phyloP scores from a whole-genome alignment of 495 filamentous ascomycete genomes.

The Penicillium riverlandense region DNA sequence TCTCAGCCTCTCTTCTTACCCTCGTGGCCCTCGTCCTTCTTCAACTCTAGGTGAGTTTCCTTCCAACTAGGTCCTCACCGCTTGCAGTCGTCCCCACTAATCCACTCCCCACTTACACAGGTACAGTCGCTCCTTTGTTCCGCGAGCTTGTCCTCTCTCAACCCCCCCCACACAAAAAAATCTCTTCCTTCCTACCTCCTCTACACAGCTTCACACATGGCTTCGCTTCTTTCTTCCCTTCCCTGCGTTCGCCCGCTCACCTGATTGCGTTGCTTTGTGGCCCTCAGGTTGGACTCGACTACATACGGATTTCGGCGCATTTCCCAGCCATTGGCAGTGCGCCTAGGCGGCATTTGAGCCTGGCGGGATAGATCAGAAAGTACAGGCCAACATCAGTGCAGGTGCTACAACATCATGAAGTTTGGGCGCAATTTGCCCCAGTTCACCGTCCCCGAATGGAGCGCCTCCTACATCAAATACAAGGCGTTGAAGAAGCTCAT shows the following conservation, averaged over 20 bases:
- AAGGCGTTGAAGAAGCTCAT: conserved; percentile 93
- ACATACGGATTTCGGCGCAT: not conserved
- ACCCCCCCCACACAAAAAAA: not conserved
- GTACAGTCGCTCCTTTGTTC: conserved; percentile 10
- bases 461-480: conserved; percentile 88
- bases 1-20: not conserved
- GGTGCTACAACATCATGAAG: conserved; percentile 52
- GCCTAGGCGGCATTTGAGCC: not conserved
- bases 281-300: conserved; percentile 9
- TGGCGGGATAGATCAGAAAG: not conserved
- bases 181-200: not conserved
- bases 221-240: conserved; percentile 2
- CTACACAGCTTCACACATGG: conserved; percentile 5
- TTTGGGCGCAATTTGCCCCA: conserved; percentile 78
- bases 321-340: not conserved
- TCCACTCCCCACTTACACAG: conserved; percentile 9
- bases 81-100: conserved; percentile 2
- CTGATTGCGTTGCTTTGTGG: conserved; percentile 11
- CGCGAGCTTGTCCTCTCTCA: conserved; percentile 7
- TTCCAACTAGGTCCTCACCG: not conserved
- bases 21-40: not conserved
- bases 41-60: not conserved
- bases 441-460: conserved; percentile 97
- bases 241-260: conserved; percentile 17
- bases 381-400: too few species aligned